A percentile compares a stretch with the other conserved stretches of the same genome.
phyloP scores from a whole-genome alignment of 2,329 filamentous ascomycete species.

The Penicillium olsonii region DNA sequence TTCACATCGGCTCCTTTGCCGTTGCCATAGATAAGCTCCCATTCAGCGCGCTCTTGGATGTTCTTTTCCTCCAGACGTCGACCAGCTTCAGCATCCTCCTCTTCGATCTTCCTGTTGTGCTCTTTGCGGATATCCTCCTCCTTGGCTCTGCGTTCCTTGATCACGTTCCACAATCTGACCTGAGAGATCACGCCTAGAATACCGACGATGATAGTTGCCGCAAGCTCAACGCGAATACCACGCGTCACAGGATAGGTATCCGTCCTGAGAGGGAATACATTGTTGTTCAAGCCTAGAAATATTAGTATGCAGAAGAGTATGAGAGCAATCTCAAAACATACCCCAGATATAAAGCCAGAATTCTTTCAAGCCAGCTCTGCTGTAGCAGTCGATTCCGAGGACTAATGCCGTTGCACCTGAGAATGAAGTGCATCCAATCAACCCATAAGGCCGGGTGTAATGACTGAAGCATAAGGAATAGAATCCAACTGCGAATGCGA shows the following conservation, averaged over 20 bases:
- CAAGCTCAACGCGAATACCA: constrained; percentile 82
- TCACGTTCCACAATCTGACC: constrained; percentile 79
- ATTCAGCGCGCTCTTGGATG: constrained; percentile 53
- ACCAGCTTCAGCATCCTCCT: constrained; percentile 71
- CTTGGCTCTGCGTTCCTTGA: constrained; percentile 57
- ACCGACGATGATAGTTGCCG: constrained; percentile 72
- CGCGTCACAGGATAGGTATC: constrained; percentile 81
- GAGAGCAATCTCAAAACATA: constrained; percentile 35
- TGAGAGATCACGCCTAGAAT: constrained; percentile 80
- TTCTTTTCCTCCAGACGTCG: constrained; percentile 55
- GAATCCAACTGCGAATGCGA: constrained; percentile 65
- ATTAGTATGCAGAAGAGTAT: constrained; percentile 9
- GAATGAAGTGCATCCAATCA: constrained; percentile 78
- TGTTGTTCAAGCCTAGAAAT: constrained; percentile 65
- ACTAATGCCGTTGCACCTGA: constrained; percentile 76
- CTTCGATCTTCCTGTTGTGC: constrained; percentile 57
- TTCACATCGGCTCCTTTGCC: constrained; percentile 42
- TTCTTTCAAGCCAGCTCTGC: constrained; percentile 85
- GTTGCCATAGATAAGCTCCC: constrained; percentile 77
- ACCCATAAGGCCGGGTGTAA: constrained; percentile 73
- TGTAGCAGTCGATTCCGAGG: constrained; percentile 88
- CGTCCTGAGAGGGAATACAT: constrained; percentile 75
- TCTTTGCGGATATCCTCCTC: constrained; percentile 50
- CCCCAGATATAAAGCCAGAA: constrained; percentile 94
- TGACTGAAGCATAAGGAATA: constrained; percentile 78